Evolutionary conservation across 116 monocot species (phyloP).

Genomic region (Phalaenopsis hybrid): DNA sequence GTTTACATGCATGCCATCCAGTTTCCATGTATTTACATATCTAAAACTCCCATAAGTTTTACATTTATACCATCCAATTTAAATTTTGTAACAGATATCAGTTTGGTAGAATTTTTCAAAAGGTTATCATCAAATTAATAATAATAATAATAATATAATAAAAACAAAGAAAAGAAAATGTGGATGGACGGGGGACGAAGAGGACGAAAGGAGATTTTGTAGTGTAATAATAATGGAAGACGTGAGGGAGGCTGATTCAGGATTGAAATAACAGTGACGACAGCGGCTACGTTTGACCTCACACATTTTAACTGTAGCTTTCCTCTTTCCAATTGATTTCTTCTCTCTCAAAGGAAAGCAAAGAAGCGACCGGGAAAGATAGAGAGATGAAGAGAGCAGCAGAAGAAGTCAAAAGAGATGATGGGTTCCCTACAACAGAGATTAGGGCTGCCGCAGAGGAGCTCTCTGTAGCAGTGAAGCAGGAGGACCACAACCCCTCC

Average conservation of each 20-base stretch:
- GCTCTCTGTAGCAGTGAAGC: slow-evolving; percentile 35
- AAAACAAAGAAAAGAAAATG: no score
- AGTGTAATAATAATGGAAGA: not conserved
- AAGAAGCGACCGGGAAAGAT: not conserved
- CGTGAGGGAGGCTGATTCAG: not conserved
- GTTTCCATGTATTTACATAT: no score
- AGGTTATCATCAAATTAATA: no score
- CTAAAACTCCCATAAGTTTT: no score
- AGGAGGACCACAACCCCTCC: slow-evolving; percentile 17
- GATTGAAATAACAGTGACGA: not conserved
- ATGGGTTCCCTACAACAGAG: slow-evolving; percentile 25
- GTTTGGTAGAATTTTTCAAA: no score
- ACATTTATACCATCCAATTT: no score
- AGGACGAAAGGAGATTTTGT: not conserved
- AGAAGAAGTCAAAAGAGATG: slow-evolving; percentile 9
- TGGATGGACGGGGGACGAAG: not conserved
- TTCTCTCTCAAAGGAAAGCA: not conserved
- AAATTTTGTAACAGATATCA: no score
- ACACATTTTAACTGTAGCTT: no score
- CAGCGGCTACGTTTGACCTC: not conserved
- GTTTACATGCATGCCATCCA: no score
- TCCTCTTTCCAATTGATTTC: no score
- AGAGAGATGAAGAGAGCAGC: slow-evolving; percentile 12
- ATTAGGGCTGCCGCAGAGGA: slow-evolving; percentile 47
- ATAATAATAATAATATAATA: no score